Base-by-base conservation (phyloP, 2,329 filamentous ascomycete species). In the Fusarium sp. region DNA sequence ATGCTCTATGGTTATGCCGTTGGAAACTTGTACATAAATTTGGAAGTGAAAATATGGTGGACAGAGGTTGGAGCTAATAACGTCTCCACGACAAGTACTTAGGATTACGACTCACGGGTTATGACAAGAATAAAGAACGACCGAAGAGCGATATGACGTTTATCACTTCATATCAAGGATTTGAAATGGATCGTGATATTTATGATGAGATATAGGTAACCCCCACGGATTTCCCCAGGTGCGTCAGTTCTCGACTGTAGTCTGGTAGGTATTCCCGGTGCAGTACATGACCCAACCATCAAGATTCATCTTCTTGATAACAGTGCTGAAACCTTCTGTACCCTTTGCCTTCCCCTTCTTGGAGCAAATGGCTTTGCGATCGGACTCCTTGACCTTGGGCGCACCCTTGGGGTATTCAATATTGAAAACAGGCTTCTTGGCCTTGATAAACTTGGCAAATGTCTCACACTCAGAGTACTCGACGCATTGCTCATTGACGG, bases 401-500 rank as follows among this genome's bases (percentile, higher is more conserved):
- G 85, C 86, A 14, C 84, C 85, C 48, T 87, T 83, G 6, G 90
- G 90, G 77, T 94, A 94, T 82, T 94, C 92, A 71, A 94, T 92
- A 78, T 93, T 89, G 79, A 93, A 93, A 38, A 94, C 91, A 4
- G 92, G 91, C 80, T 93, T 93, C 38, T 85, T 84, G 11, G 86
- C 87, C 15, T 85, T 76, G 63, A 91, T 86, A 77, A 93, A 93
- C 8, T 86, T 80, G 5, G 83, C 80, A 79, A 90, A 93, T 4
- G 81, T 85, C 41, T 83, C 82, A 78, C 91, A 93, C 79, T 93
- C 91, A 9, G 82, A 67, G 75, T 89, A 89, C 78, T 91, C 75
- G 22, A 87, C 85, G 79, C 92, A 94, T 81, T 93, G 87, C 83
- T 94, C 92, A 80, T 93, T 92, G 75, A 94, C 91, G 12, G 86